Conservation (phyloP, 2,329 filamentous ascomycete genomes). For the Myriosclerotinia scirpicola region DNA sequence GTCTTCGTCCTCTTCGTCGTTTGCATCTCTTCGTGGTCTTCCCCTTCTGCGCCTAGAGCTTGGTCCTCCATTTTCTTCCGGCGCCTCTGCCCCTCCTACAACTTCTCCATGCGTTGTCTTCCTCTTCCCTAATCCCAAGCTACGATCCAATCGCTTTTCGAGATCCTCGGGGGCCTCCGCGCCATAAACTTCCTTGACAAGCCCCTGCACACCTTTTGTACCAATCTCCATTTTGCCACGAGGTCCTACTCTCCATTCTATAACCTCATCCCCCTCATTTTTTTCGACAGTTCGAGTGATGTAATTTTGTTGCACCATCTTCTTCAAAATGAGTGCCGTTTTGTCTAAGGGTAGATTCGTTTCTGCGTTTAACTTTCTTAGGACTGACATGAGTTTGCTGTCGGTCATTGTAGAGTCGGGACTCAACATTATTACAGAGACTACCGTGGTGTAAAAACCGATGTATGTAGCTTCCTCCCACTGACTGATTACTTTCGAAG, state of each 20-base stretch:
- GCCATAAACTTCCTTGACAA: slow-evolving; percentile 64
- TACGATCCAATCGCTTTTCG: slow-evolving; percentile 60
- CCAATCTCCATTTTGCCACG: slow-evolving; percentile 84
- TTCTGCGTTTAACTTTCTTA: slow-evolving; percentile 73
- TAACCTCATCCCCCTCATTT: slow-evolving; percentile 68
- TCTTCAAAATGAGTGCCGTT: slow-evolving; percentile 72
- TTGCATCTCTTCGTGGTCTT: slow-evolving; percentile 6
- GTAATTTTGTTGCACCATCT: slow-evolving; percentile 81
- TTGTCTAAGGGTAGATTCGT: slow-evolving; percentile 70
- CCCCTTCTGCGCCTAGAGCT: slow-evolving; percentile 10
- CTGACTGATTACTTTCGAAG: slow-evolving; percentile 63
- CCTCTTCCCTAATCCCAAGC: slow-evolving; percentile 53
- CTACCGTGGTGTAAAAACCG: slow-evolving; percentile 76
- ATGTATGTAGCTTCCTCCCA: slow-evolving; percentile 76
- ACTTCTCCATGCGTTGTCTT: slow-evolving; percentile 26
- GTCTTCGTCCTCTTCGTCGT: slow-evolving; percentile 17
- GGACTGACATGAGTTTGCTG: slow-evolving; percentile 72
- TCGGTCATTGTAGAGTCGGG: slow-evolving; percentile 70
- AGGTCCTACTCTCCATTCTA: slow-evolving; percentile 82
- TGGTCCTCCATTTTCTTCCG: slow-evolving; percentile 25
- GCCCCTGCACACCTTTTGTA: slow-evolving; percentile 67
- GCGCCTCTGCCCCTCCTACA: slow-evolving; percentile 31
- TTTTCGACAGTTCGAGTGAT: slow-evolving; percentile 71
- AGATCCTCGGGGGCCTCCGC: slow-evolving; percentile 52
- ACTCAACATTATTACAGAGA: slow-evolving; percentile 73